Conservation (phyloP, 331 rosid species). For the Quercus tomentella region DNA sequence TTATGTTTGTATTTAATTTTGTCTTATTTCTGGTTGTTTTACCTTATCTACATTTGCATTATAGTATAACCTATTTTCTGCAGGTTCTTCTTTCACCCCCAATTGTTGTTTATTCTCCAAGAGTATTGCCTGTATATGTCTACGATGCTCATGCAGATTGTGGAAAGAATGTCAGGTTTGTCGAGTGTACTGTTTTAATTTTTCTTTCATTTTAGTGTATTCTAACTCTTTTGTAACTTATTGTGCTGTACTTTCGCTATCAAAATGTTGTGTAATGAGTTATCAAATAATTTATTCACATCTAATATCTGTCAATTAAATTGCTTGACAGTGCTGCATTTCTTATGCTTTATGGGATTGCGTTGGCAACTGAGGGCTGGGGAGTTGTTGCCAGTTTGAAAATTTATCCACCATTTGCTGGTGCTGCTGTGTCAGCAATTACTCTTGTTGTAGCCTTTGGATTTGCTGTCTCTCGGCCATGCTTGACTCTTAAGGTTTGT, state of each 20-base stretch:
- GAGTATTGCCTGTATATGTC: conserved; percentile 97
- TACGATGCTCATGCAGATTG: conserved; percentile 99
- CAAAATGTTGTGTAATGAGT: background rate
- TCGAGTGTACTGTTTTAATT: conserved; percentile 4
- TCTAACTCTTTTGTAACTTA: too few species aligned
- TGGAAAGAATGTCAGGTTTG: conserved; percentile 99
- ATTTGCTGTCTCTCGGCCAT: conserved; percentile 98
- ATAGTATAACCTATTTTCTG: background rate
- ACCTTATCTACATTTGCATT: conserved; percentile 9
- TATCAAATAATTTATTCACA: conserved; percentile 16
- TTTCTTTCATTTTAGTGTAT: background rate
- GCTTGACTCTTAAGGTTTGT: conserved; percentile 90
- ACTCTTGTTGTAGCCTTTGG: conserved; percentile 98
- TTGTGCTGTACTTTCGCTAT: background rate
- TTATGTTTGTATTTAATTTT: background rate
- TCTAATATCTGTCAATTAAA: conserved; percentile 18
- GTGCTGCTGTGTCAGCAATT: conserved; percentile 97
- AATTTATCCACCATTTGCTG: conserved; percentile 98
- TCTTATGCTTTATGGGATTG: conserved; percentile 98
- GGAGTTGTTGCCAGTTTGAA: conserved; percentile 98
- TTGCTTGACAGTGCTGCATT: conserved; percentile 65
- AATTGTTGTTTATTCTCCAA: conserved; percentile 94
- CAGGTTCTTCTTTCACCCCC: conserved; percentile 99
- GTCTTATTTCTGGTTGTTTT: conserved; percentile 4
- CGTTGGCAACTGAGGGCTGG: conserved; percentile 99